phyloP scores from a whole-genome alignment of 441 rosid species.

The Jatropha podagrica region DNA sequence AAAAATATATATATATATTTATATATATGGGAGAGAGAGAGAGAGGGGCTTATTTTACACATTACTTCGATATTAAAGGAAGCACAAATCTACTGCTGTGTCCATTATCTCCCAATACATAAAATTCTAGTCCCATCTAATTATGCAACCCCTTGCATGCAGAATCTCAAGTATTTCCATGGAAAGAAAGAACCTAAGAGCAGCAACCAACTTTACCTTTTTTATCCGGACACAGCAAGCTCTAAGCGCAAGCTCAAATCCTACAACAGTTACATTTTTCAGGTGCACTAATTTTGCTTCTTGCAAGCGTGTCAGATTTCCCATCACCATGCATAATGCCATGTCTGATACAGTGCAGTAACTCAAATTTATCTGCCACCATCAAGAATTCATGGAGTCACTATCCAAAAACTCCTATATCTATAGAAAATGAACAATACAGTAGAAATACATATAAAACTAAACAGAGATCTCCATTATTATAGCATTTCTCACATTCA shows the following conservation, averaged over 20 bases:
- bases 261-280: conserved; percentile 60
- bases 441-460: no score
- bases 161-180: conserved; percentile 61
- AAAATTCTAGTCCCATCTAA: conserved; percentile 67
- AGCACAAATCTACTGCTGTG: background rate
- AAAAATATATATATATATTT: no score
- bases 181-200: conserved; percentile 67
- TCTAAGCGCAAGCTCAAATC: conserved; percentile 72
- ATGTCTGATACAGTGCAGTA: conserved; percentile 53
- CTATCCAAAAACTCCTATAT: background rate
- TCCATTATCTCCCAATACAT: background rate
- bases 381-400: conserved; percentile 11
- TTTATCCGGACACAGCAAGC: conserved; percentile 64
- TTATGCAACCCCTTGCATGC: conserved; percentile 68
- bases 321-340: conserved; percentile 65
- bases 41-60: background rate
- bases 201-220: conserved; percentile 75
- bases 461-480: background rate
- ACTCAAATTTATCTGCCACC: conserved; percentile 81
- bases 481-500: background rate
- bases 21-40: no score
- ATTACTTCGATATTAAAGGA: background rate
- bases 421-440: no score
- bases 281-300: conserved; percentile 82
- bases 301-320: conserved; percentile 73